Evolutionary conservation across 1,139 yeast species (phyloP).

Genomic region (Pichia norvegensis): DNA sequence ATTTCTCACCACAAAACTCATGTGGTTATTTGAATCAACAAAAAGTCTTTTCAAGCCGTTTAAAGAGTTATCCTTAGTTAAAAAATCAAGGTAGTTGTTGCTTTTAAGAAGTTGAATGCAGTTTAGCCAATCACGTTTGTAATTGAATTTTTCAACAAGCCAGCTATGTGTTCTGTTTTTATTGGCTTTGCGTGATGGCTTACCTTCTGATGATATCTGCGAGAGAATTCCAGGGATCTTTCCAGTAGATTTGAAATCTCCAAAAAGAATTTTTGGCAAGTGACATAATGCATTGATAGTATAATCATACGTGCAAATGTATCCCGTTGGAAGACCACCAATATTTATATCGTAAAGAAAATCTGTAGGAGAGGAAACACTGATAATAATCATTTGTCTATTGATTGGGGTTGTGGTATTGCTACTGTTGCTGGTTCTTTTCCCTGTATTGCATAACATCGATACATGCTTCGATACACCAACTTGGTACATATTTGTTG

Average conservation of each 20-base stretch:
- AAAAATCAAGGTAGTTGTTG: constrained; percentile 7
- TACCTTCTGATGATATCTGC: neutral
- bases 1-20: constrained; percentile 56
- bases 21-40: constrained; percentile 25
- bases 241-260: constrained; percentile 46
- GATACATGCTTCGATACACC: constrained; percentile 54
- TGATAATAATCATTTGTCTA: constrained; percentile 54
- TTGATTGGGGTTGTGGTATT: neutral
- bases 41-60: constrained; percentile 10
- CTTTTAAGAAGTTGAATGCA: constrained; percentile 37
- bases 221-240: constrained; percentile 44
- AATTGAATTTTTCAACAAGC: constrained; percentile 53
- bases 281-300: constrained; percentile 47
- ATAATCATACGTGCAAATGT: constrained; percentile 58
- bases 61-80: neutral
- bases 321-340: constrained; percentile 44
- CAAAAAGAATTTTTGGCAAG: constrained; percentile 49
- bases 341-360: constrained; percentile 47
- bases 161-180: constrained; percentile 29
- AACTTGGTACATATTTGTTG: constrained; percentile 57
- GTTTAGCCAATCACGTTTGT: constrained; percentile 47
- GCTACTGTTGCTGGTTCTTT: neutral
- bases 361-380: constrained; percentile 49
- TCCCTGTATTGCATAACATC: constrained; percentile 24
- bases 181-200: neutral